phyloP scores from a whole-genome alignment of 2,329 filamentous ascomycete species.

The Alternaria metachromatica region DNA sequence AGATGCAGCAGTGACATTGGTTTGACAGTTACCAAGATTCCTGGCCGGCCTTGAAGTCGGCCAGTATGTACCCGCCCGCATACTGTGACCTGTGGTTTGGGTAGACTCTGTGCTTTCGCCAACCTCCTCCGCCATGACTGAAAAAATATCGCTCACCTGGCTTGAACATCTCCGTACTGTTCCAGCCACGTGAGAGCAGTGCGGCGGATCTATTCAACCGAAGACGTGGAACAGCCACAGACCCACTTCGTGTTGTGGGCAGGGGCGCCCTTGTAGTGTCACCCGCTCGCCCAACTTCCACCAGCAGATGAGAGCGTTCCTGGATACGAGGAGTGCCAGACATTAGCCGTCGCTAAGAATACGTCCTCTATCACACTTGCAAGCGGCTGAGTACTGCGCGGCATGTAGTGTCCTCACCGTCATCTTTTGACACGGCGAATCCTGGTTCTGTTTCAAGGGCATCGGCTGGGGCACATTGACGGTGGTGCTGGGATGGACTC shows the following conservation, averaged over 20 bases:
- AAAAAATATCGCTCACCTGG: constrained; percentile 9
- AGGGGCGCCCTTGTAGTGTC: constrained; percentile 38
- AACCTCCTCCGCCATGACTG: constrained; percentile 23
- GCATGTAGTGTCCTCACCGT: not conserved
- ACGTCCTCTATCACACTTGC: not conserved
- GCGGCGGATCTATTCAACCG: constrained; percentile 37
- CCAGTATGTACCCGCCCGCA: constrained; percentile 3
- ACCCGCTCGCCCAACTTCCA: constrained; percentile 31
- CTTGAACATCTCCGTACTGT: constrained; percentile 18
- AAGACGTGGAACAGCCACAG: constrained; percentile 34
- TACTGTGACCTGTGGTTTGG: constrained; percentile 12
- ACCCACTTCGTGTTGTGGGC: constrained; percentile 27
- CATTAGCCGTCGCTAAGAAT: constrained; percentile 26
- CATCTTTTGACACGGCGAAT: not conserved
- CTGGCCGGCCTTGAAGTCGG: constrained; percentile 23
- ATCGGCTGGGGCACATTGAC: not conserved
- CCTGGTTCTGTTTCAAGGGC: not conserved
- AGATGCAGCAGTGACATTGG: constrained; percentile 15
- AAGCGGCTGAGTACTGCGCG: not conserved
- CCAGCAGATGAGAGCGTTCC: constrained; percentile 28
- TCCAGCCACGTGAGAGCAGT: constrained; percentile 40
- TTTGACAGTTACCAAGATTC: constrained; percentile 13
- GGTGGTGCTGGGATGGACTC: not conserved
- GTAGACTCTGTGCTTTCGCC: constrained; percentile 18
- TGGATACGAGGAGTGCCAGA: constrained; percentile 21